Base-by-base conservation (phyloP, 2,329 filamentous ascomycete genomes). In the Cryphonectria naterciae region DNA sequence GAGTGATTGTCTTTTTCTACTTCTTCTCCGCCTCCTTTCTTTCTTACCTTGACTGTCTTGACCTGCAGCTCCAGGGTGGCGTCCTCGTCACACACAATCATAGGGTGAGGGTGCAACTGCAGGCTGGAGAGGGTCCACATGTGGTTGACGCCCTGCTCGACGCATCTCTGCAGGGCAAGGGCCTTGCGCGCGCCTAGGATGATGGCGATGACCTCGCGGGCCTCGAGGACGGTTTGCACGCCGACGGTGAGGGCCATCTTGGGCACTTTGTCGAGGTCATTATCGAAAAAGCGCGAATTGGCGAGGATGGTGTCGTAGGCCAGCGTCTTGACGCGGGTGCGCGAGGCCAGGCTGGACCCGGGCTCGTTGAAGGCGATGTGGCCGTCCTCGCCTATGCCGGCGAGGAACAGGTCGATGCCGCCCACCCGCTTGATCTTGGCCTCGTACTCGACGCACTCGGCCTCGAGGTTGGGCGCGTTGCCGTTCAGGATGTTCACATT, bases 321-420 rank as follows among this genome's bases (percentile, higher is more conserved):
- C 65, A 94, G 83, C 1, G 92, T 93, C 86, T 94, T 94, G 76
- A 94, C 91, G 67, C 92, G 85, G 2, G 92, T 94, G 58, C 91
- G 86, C 68, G 89, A 92, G 73, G 85, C 85, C 65, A 94, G 82
- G 68, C 89, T 92, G 7, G 90, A 92, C 15, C 92, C 92, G 6
- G 92, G 92, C 81, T 94, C 92, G 81, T 94, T 94, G 85, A 94
- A 94, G 19, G 92, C 92, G 74, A 94, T 92, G 80, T 95, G 92
- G 17, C 92, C 92, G 77, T 95, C 92, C 32, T 91, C 88, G 41
- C 92, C 92, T 63, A 94, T 92, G 32, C 92, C 92, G 32, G 91
- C 92, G 1, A 94, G 84, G 79, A 94, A 94, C 7, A 94, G 85
- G 78, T 94, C 91, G 74, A 94, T 93, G 65, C 92, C 92, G 65